Percentiles rank a stretch among this genome's conserved stretches.
Conservation (phyloP, 2,329 filamentous ascomycete species). For the Trichophyton mentagrophytes region DNA sequence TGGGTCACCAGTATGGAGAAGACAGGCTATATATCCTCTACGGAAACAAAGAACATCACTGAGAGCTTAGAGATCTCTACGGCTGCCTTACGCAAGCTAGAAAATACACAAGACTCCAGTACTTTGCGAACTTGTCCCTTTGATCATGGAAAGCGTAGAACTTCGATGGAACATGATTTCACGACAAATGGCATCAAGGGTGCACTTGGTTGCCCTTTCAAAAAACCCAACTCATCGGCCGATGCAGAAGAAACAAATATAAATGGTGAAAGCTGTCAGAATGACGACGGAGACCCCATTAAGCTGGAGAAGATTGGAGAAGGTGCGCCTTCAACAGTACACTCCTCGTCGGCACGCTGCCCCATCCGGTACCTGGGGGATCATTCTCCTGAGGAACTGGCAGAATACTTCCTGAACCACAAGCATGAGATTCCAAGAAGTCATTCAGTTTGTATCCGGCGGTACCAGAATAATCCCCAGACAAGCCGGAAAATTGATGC, state of each 20-base stretch:
- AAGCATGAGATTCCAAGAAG: conserved; percentile 90
- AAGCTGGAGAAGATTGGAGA: conserved; percentile 34
- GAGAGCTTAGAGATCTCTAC: conserved; percentile 26
- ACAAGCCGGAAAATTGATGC: conserved; percentile 80
- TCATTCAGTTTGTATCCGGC: conserved; percentile 80
- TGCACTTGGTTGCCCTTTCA: conserved; percentile 70
- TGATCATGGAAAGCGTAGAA: conserved; percentile 46
- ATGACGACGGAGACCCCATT: conserved; percentile 50
- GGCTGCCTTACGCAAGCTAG: conserved; percentile 1
- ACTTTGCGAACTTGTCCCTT: conserved; percentile 21
- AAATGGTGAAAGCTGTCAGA: conserved; percentile 30
- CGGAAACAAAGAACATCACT: conserved; percentile 23
- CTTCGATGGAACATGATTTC: conserved; percentile 73
- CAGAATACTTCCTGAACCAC: conserved; percentile 84
- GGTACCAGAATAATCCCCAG: conserved; percentile 76
- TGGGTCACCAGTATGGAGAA: conserved; percentile 13
- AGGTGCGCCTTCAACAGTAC: conserved; percentile 32
- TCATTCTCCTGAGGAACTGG: conserved; percentile 85
- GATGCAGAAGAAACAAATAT: conserved; percentile 27
- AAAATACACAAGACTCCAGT: conserved; percentile 13
- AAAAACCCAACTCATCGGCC: conserved; percentile 31
- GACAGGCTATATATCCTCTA: conserved; percentile 9
- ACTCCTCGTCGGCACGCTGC: conserved; percentile 52
- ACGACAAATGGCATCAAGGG: conserved; percentile 74
- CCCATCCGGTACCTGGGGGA: conserved; percentile 88